Evolutionary conservation across 2,329 filamentous ascomycete genomes (phyloP).

Genomic region (Beauveria sp.): DNA sequence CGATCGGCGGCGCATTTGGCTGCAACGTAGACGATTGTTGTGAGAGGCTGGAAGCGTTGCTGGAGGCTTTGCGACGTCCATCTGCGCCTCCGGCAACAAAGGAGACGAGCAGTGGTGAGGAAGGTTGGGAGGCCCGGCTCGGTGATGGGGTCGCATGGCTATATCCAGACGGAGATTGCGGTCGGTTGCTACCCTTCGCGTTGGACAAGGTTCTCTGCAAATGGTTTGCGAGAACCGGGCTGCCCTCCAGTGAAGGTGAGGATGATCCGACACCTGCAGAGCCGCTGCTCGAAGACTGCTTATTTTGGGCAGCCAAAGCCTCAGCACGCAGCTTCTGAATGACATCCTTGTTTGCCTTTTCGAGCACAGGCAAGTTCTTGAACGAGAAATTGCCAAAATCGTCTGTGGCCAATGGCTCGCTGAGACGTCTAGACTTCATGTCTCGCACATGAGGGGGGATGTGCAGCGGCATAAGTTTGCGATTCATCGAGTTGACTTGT

Average conservation of each 20-base stretch:
- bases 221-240: constrained; percentile 71
- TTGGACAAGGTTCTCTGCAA: constrained; percentile 78
- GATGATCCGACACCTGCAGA: constrained; percentile 45
- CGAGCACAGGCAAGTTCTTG: constrained; percentile 92
- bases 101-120: constrained; percentile 77
- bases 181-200: constrained; percentile 65
- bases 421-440: constrained; percentile 75
- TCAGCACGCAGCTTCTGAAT: constrained; percentile 93
- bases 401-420: constrained; percentile 80
- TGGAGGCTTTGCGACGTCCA: constrained; percentile 79
- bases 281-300: constrained; percentile 37
- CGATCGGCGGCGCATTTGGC: constrained; percentile 62
- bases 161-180: constrained; percentile 76
- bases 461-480: constrained; percentile 87
- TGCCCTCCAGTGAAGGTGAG: constrained; percentile 69
- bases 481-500: constrained; percentile 79
- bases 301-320: constrained; percentile 63
- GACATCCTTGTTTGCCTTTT: constrained; percentile 98
- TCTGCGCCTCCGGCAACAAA: constrained; percentile 77
- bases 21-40: constrained; percentile 68
- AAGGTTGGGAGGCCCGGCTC: constrained; percentile 66
- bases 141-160: constrained; percentile 81
- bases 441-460: constrained; percentile 96
- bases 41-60: constrained; percentile 75
- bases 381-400: constrained; percentile 96